These are phyloP conservation scores for Diaporthe sp. DNA, from an alignment of 2,329 filamentous ascomycete genomes.

Conservation along the genomic window DNA sequence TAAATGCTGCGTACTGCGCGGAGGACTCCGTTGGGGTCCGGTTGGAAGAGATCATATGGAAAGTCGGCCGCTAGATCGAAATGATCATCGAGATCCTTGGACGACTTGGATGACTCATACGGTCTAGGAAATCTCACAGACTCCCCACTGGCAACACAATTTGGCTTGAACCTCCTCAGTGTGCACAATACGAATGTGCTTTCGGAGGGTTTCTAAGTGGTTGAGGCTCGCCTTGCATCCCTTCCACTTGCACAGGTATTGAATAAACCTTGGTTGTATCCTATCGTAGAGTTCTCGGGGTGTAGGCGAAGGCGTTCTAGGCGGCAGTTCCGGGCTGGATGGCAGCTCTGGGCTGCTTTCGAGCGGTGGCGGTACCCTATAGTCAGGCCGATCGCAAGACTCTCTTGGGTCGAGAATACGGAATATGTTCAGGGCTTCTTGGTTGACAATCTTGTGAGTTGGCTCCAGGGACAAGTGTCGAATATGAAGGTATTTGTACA, in stretches of 20 bases:
- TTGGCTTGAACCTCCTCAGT: neutral
- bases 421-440: neutral
- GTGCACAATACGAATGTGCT: slow-evolving; percentile 21
- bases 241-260: slow-evolving; percentile 18
- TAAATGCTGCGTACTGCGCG: neutral
- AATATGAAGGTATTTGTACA: neutral
- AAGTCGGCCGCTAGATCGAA: neutral
- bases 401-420: neutral
- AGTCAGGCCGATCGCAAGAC: neutral
- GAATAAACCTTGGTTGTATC: neutral
- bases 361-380: neutral
- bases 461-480: neutral
- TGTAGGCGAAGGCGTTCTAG: neutral
- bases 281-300: slow-evolving; percentile 16
- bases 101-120: neutral
- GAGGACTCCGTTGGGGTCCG: too few species aligned
- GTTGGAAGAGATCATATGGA: too few species aligned
- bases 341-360: neutral
- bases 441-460: neutral
- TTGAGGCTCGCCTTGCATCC: slow-evolving; percentile 22
- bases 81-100: slow-evolving; percentile 12
- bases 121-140: neutral
- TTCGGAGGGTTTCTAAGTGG: slow-evolving; percentile 16
- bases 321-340: neutral
- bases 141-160: slow-evolving; percentile 5